Evolutionary conservation across 2,329 filamentous ascomycete species (phyloP), one percentile per base, ranked within the genome.

Genomic region (Aspergillaceae sp.): DNA sequence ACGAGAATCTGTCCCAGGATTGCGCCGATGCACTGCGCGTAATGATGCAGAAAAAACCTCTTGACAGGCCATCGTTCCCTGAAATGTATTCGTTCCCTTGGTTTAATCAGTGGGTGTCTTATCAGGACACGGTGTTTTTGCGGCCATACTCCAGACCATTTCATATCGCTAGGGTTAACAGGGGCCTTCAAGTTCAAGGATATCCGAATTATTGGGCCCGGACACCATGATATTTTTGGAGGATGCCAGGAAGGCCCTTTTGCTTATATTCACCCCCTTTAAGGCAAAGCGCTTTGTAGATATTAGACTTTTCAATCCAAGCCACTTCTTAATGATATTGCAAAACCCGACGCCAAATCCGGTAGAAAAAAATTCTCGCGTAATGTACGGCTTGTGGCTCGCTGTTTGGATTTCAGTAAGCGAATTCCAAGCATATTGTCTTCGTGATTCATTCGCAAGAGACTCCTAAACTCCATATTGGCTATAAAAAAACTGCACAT

Each of bases 1-100:
- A 51, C 6, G 60, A 59, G 41, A 46, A 44, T 7, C 41, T 65
- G 8, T 59, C 59, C 4, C 61, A 63, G 45, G 62, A 62, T 43
- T 65, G 61, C 37, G 53, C 53, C 29, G 63, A 65, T 46, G 49
- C 57, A 7, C 41, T 66, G 40, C 53, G 51, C 36, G 44, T 48
- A 28, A 52, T 59, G 49, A 43, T 65, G 26, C 48, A 49, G 7
- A 58, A 51, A 42, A 47, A 63, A 3, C 48, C 49, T 8, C 29
- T 33, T 7, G 30, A 58, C 10, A 50, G 62, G 40, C 57, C 61
- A 4, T 52, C 46, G 0, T 42, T 65, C 9, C 44, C 47, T 11
- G 55, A 56, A 37, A 26, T 64, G 48, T 42, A 35, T 6, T 43
- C 49, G 5, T 59, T 59, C 42, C 58, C 59, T 8, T 63, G 60